phyloP scores from a whole-genome alignment of 495 filamentous ascomycete genomes.

The Annulohypoxylon maeteangense region DNA sequence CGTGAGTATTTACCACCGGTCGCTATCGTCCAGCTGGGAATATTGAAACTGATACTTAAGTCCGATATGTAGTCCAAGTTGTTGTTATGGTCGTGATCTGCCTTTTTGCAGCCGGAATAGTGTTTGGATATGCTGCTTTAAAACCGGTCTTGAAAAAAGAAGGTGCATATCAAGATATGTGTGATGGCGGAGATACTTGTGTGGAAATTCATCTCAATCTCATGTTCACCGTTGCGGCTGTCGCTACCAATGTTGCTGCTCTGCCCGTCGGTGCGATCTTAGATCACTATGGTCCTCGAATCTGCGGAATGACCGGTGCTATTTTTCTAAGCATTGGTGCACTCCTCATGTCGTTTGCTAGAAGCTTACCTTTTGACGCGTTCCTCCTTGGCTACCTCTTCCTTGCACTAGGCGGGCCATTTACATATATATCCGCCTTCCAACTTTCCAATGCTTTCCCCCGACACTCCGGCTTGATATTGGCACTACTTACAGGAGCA shows the following conservation, averaged over 20 bases:
- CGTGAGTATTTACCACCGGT: slow-evolving; percentile 59
- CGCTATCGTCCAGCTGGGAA: neutral
- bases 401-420: slow-evolving; percentile 85
- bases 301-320: slow-evolving; percentile 78
- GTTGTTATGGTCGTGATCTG: slow-evolving; percentile 78
- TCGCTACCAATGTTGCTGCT: slow-evolving; percentile 81
- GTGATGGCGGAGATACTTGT: slow-evolving; percentile 66
- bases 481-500: slow-evolving; percentile 86
- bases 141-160: slow-evolving; percentile 83
- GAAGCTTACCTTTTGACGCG: slow-evolving; percentile 71
- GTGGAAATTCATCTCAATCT: slow-evolving; percentile 87
- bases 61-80: slow-evolving; percentile 64
- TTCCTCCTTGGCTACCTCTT: slow-evolving; percentile 84
- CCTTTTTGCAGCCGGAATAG: slow-evolving; percentile 79
- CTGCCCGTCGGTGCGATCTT: slow-evolving; percentile 87
- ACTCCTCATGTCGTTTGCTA: slow-evolving; percentile 75
- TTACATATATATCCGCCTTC: slow-evolving; percentile 90
- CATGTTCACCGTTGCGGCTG: slow-evolving; percentile 95
- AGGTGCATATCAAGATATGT: slow-evolving; percentile 75
- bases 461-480: slow-evolving; percentile 81
- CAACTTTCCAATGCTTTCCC: slow-evolving; percentile 95
- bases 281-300: slow-evolving; percentile 82
- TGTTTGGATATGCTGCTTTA: slow-evolving; percentile 86
- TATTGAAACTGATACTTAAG: slow-evolving; percentile 18
- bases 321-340: slow-evolving; percentile 75